Conservation (phyloP, 2,329 filamentous ascomycete species). For the Pestalotiopsis fici region DNA sequence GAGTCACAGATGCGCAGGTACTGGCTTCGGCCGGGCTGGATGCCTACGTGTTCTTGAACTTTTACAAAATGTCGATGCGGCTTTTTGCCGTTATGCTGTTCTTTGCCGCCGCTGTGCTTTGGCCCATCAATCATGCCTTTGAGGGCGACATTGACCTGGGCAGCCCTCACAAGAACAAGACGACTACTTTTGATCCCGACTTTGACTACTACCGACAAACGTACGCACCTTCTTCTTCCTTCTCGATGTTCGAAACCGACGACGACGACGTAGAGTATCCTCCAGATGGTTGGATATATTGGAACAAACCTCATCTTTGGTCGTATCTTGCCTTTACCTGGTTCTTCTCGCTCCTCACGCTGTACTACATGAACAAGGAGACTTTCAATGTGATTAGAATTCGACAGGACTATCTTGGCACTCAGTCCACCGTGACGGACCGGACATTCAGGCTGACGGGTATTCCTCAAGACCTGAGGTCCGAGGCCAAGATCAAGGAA, state of each 20-base stretch:
- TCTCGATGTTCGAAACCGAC: not conserved
- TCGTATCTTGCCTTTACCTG: slow-evolving; percentile 95
- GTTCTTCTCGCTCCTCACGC: slow-evolving; percentile 79
- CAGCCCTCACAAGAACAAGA: not conserved
- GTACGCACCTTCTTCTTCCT: not conserved
- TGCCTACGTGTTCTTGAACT: slow-evolving; percentile 92
- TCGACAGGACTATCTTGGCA: slow-evolving; percentile 88
- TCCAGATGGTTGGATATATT: not conserved
- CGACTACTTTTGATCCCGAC: not conserved
- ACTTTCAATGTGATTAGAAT: slow-evolving; percentile 84
- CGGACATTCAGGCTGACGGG: slow-evolving; percentile 90
- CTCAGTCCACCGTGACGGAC: slow-evolving; percentile 93
- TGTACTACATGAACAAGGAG: slow-evolving; percentile 82
- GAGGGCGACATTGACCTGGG: slow-evolving; percentile 44
- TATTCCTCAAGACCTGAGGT: slow-evolving; percentile 76
- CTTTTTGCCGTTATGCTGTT: slow-evolving; percentile 79
- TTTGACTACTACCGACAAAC: slow-evolving; percentile 8
- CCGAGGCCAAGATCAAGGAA: slow-evolving; percentile 80
- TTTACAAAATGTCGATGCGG: slow-evolving; percentile 93
- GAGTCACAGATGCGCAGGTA: slow-evolving; percentile 85
- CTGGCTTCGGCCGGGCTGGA: slow-evolving; percentile 89
- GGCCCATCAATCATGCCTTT: slow-evolving; percentile 73
- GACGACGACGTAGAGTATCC: not conserved
- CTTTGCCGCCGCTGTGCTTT: slow-evolving; percentile 78
- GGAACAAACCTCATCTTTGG: slow-evolving; percentile 68